phyloP scores from a whole-genome alignment of 805 yeast species.

The Suhomyces tanzawaensis region DNA sequence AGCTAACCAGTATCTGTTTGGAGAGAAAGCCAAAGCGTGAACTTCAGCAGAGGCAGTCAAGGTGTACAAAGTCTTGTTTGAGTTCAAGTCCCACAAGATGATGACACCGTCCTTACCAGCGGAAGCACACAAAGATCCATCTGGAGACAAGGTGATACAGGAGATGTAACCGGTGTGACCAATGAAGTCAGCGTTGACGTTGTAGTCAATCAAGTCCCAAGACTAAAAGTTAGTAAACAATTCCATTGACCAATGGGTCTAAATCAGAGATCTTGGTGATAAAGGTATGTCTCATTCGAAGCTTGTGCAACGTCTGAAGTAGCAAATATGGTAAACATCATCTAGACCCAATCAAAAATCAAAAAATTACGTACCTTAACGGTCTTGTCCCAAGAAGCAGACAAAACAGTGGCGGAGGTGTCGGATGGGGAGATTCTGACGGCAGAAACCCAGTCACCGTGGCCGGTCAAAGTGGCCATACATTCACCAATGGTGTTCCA shows the following conservation, averaged over 20 bases:
- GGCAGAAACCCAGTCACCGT: constrained; percentile 98
- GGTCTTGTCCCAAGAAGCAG: constrained; percentile 98
- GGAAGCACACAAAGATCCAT: constrained; percentile 98
- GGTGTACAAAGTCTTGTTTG: constrained; percentile 85
- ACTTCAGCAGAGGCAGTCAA: constrained; percentile 95
- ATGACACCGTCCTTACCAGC: constrained; percentile 99
- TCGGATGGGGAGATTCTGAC: constrained; percentile 94
- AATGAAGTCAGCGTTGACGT: constrained; percentile 90
- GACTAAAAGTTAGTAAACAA: constrained; percentile 66
- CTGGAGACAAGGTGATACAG: constrained; percentile 97
- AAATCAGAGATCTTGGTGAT: constrained; percentile 99
- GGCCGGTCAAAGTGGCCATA: constrained; percentile 90
- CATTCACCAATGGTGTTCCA: constrained; percentile 99
- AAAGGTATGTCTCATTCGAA: constrained; percentile 89
- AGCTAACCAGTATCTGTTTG: constrained; percentile 99
- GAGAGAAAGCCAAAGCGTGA: constrained; percentile 98
- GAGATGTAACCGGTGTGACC: constrained; percentile 99
- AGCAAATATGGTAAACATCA: constrained; percentile 95
- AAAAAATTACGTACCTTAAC: constrained; percentile 83
- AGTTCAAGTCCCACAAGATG: constrained; percentile 96
- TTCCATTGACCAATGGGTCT: background rate
- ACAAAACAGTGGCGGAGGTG: constrained; percentile 73
- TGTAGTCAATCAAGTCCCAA: constrained; percentile 87
- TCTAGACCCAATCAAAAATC: constrained; percentile 30
- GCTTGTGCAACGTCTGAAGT: constrained; percentile 84